phyloP scores from a whole-genome alignment of 257 asterid species.

The Solanum piurae region DNA sequence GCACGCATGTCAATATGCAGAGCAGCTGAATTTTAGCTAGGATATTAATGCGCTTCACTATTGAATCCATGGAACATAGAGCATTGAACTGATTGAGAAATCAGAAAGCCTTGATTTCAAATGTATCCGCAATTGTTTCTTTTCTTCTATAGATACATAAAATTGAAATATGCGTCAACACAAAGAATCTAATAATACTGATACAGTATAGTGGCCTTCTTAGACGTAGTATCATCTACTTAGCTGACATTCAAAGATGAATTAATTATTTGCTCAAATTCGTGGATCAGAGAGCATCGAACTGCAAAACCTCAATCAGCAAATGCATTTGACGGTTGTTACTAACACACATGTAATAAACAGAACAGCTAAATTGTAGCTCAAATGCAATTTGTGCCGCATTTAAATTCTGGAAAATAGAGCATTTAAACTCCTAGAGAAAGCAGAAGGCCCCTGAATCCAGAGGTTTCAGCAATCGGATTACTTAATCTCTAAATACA shows the following conservation, averaged over 20 bases:
- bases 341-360: background rate
- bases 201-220: background rate
- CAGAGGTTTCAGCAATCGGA: background rate
- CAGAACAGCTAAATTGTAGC: background rate
- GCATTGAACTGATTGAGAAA: background rate
- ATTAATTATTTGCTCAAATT: background rate
- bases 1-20: background rate
- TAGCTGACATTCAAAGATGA: background rate
- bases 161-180: background rate
- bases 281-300: background rate
- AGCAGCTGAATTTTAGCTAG: background rate
- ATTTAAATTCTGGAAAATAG: background rate
- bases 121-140: background rate
- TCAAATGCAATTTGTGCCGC: background rate
- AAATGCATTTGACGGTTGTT: background rate
- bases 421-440: background rate
- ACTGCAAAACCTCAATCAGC: background rate
- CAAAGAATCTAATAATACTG: background rate
- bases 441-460: background rate
- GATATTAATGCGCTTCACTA: background rate
- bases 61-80: background rate
- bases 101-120: background rate
- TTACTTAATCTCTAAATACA: background rate
- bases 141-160: background rate
- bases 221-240: background rate